Percentiles rank a stretch among this genome's conserved stretches.
These are phyloP conservation scores for Phallus indusiatus DNA, from an alignment of 768 basidiomycete genomes.

Conservation along the genomic window DNA sequence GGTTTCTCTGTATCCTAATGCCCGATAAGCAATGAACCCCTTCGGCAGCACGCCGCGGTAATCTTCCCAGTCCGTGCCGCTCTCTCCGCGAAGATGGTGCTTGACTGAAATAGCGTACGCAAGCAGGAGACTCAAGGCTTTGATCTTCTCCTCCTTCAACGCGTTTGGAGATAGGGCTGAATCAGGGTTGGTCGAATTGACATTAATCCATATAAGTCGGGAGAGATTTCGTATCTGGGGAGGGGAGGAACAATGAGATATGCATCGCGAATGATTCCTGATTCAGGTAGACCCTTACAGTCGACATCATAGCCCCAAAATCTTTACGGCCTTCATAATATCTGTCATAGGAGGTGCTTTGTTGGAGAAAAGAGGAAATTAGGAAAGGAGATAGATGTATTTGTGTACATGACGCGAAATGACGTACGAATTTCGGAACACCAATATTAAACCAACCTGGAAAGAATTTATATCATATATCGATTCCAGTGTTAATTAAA, in stretches of 20 bases:
- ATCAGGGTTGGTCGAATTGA: conserved; percentile 44
- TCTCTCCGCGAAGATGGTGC: conserved; percentile 81
- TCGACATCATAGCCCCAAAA: conserved; percentile 62
- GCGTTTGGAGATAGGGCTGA: conserved; percentile 25
- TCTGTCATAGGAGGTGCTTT: conserved; percentile 75
- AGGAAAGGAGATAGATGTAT: background rate
- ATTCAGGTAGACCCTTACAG: conserved; percentile 26
- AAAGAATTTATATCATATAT: conserved; percentile 6
- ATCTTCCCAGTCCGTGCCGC: conserved; percentile 62
- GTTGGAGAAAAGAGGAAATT: conserved; percentile 15
- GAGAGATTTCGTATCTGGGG: conserved; percentile 58
- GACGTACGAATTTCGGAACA: conserved; percentile 55
- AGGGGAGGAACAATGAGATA: conserved; percentile 5
- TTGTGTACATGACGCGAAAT: conserved; percentile 38
- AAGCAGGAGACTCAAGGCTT: conserved; percentile 57
- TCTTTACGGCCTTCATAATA: conserved; percentile 86
- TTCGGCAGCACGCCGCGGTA: conserved; percentile 57
- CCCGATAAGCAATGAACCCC: conserved; percentile 40
- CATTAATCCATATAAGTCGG: conserved; percentile 73
- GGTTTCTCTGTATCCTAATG: background rate
- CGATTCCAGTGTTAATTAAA: background rate
- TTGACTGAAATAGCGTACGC: conserved; percentile 65
- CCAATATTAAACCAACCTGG: conserved; percentile 81
- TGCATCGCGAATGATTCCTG: background rate
- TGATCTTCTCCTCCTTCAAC: conserved; percentile 54